A percentile compares a stretch with the other conserved stretches of the same genome.
Conservation (phyloP, 306 rosid species). For the Medicago arabica region DNA sequence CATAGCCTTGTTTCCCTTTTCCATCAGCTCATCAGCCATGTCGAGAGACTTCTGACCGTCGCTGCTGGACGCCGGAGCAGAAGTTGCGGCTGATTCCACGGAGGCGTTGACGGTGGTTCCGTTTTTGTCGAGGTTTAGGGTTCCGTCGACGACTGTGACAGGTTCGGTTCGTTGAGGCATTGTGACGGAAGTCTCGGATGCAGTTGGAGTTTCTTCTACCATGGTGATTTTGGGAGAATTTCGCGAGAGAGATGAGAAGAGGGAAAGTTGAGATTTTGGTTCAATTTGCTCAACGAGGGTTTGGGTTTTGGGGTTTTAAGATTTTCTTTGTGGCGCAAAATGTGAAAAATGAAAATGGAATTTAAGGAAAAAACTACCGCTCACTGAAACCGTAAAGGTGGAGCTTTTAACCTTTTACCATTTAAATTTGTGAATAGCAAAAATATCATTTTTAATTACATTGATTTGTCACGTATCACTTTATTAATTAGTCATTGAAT, state of each 20-base stretch:
- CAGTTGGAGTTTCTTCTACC: slow-evolving; percentile 67
- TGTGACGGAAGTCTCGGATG: slow-evolving; percentile 54
- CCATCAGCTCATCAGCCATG: slow-evolving; percentile 66
- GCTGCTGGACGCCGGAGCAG: slow-evolving; percentile 47
- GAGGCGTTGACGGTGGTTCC: slow-evolving; percentile 53
- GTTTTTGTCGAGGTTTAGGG: slow-evolving; percentile 50
- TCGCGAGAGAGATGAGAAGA: not conserved
- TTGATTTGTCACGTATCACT: no score
- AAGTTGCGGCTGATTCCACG: slow-evolving; percentile 47
- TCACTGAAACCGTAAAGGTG: no score
- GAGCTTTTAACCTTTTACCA: no score
- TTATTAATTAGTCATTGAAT: no score
- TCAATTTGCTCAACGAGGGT: slow-evolving; percentile 16
- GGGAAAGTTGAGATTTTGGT: not conserved
- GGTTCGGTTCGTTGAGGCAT: slow-evolving; percentile 41
- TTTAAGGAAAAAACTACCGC: no score
- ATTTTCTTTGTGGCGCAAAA: slow-evolving; percentile 54
- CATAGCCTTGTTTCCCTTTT: slow-evolving; percentile 71
- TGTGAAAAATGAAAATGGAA: no score
- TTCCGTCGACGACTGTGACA: slow-evolving; percentile 32
- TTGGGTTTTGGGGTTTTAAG: slow-evolving; percentile 35
- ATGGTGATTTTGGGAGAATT: slow-evolving; percentile 40
- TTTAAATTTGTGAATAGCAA: no score
- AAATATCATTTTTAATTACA: no score
- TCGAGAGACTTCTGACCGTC: slow-evolving; percentile 62